Percentiles rank a stretch among this genome's conserved stretches.
Evolutionary conservation across 441 rosid genomes (phyloP).

Genomic region (Croton setiger): DNA sequence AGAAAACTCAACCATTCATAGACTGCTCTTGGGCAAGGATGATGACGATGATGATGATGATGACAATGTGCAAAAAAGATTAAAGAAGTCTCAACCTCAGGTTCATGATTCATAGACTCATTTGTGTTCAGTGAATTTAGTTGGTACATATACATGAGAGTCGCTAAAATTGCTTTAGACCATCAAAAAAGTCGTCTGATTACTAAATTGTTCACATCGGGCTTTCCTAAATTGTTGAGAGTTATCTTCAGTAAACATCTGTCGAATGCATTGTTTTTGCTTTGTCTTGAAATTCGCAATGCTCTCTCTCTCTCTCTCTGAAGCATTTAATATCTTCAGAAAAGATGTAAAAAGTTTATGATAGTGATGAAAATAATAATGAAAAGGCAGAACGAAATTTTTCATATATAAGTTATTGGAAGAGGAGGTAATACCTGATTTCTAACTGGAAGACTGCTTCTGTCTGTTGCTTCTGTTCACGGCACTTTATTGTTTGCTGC

Average conservation of each 20-base stretch:
- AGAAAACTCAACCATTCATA: conserved; percentile 58
- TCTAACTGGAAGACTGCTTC: neutral
- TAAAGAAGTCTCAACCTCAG: conserved; percentile 67
- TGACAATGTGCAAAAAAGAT: conserved; percentile 51
- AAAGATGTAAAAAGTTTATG: neutral
- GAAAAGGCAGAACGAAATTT: neutral
- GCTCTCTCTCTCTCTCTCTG: neutral
- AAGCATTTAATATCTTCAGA: neutral
- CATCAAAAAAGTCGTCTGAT: neutral
- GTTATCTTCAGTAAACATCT: neutral
- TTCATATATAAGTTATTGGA: neutral
- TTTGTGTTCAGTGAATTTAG: neutral
- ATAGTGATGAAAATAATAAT: neutral
- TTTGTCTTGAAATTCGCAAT: neutral
- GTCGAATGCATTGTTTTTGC: neutral
- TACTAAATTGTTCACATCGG: neutral
- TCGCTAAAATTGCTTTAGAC: neutral
- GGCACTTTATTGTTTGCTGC: neutral
- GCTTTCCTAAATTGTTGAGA: no score
- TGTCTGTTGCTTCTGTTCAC: neutral
- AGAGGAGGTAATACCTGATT: neutral
- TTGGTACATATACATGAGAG: neutral
- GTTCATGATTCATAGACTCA: conserved; percentile 33
- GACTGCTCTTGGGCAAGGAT: conserved; percentile 56
- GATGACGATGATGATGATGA: conserved; percentile 67